Base-by-base conservation (phyloP, 257 asterid species). In the Solanum bulbocastanum region DNA sequence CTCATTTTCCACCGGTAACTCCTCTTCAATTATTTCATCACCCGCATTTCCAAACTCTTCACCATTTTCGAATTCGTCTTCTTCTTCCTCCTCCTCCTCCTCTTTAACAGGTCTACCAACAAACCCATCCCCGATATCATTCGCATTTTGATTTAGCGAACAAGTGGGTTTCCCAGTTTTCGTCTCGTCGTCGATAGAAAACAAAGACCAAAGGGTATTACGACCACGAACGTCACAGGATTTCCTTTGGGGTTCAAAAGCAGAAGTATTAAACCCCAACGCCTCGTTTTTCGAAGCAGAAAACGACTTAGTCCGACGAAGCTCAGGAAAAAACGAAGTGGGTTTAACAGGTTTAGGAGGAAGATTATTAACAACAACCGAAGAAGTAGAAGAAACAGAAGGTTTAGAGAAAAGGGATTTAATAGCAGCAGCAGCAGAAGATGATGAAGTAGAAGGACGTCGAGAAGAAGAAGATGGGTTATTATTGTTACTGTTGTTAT, bases 221-320 rank as follows among this genome's bases (percentile, higher is more conserved):
- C 96, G 91, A 20, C 66, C 96, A 88, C 98, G 89, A 73, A 94
- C 98, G 85, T 94, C 96, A 86, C 95, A 93, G 1, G 98, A 94
- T 90, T 91, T 94, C 12, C 96, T 87, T 90, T 93, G 94, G 20
- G 98, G 98, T 91, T 94, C 95, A 46, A 92, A 89, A 10, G 92
- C 88, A 20, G 89, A 87, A 84, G 10, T 75, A 6, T 36, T 76
- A 37, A 86, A 90, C 49, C 93, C 95, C 68, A 92, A 42, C 20
- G 95, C 95, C 87, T 93, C 98, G 88, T 93, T 94, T 69, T 94
- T 94, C 12, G 98, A 92, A 44, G 96, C 94, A 10, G 94, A 92
- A 76, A 92, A 94, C 2, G 95, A 94, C 89, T 94, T 93, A 0
- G 95, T 86, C 16, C 98, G 93, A 14, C 98, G 93, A 10, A 94